These are phyloP conservation scores for Niebla homalea DNA, from an alignment of 495 filamentous ascomycete species.

Conservation along the genomic window DNA sequence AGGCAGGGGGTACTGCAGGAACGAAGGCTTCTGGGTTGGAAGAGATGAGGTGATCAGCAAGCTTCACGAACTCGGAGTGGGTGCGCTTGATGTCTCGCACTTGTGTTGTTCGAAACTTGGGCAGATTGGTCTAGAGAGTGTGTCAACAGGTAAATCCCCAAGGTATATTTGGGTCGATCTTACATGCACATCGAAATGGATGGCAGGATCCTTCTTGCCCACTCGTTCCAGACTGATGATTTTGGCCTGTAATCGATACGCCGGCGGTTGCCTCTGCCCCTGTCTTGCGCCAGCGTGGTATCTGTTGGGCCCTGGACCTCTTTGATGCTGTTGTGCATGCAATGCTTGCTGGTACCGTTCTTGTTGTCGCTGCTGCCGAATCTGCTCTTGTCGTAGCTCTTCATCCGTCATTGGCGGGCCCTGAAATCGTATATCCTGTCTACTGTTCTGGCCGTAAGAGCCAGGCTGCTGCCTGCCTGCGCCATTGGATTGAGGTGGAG, in stretches of 20 bases:
- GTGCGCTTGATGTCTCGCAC: slow-evolving; percentile 93
- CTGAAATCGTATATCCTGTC: slow-evolving; percentile 16
- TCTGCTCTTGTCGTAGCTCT: slow-evolving; percentile 26
- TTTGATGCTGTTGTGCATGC: slow-evolving; percentile 25
- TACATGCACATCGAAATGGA: slow-evolving; percentile 96
- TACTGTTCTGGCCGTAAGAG: slow-evolving; percentile 1
- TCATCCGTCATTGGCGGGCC: slow-evolving; percentile 27
- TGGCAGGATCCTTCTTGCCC: slow-evolving; percentile 86
- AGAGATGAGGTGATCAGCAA: slow-evolving; percentile 86
- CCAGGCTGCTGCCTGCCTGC: background rate
- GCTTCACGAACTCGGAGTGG: slow-evolving; percentile 89
- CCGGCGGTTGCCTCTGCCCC: slow-evolving; percentile 33
- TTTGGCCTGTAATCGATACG: slow-evolving; percentile 83
- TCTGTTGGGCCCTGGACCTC: slow-evolving; percentile 26
- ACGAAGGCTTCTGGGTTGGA: slow-evolving; percentile 96
- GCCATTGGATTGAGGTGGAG: slow-evolving; percentile 5
- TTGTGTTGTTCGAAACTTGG: slow-evolving; percentile 92
- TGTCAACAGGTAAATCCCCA: slow-evolving; percentile 11
- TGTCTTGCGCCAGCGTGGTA: slow-evolving; percentile 33
- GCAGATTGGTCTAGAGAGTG: slow-evolving; percentile 75
- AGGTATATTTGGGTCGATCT: slow-evolving; percentile 19
- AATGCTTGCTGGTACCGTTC: slow-evolving; percentile 30
- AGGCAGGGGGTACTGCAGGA: slow-evolving; percentile 80
- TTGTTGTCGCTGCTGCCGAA: slow-evolving; percentile 29
- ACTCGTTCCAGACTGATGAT: slow-evolving; percentile 86